phyloP scores from a whole-genome alignment of 208 protist genomes.

The Leishmania lainsoni region DNA sequence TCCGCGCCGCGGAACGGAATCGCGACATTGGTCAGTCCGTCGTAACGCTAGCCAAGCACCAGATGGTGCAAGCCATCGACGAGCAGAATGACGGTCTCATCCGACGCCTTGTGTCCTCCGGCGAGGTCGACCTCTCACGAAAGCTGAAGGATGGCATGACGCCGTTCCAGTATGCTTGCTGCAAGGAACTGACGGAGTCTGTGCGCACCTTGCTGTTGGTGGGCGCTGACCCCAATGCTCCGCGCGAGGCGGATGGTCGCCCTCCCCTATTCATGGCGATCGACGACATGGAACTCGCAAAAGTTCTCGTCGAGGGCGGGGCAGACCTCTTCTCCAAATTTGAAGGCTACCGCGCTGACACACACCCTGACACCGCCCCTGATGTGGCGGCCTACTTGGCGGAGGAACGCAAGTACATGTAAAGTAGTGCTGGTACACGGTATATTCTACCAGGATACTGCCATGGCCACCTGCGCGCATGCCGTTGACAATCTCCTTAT shows the following conservation, averaged over 20 bases:
- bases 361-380: constrained; percentile 79
- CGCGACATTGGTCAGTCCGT: constrained; percentile 54
- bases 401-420: constrained; percentile 45
- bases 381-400: constrained; percentile 55
- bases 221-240: constrained; percentile 74
- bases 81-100: constrained; percentile 53
- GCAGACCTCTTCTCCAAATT: constrained; percentile 75
- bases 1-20: constrained; percentile 78
- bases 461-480: background rate
- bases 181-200: constrained; percentile 55
- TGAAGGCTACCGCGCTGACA: constrained; percentile 70
- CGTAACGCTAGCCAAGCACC: constrained; percentile 59
- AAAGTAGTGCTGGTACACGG: constrained; percentile 9
- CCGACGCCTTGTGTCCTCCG: constrained; percentile 37
- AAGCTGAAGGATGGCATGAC: constrained; percentile 79
- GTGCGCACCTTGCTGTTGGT: constrained; percentile 63
- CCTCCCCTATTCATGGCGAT: constrained; percentile 90
- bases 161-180: constrained; percentile 80
- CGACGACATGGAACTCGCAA: constrained; percentile 66
- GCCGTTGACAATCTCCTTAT: background rate
- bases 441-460: background rate
- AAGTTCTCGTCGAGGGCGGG: constrained; percentile 69
- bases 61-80: constrained; percentile 64
- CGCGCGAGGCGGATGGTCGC: constrained; percentile 65
- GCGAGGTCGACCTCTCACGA: constrained; percentile 60